Evolutionary conservation across 768 basidiomycete genomes (phyloP).

Genomic region (Clavaria fumosa): DNA sequence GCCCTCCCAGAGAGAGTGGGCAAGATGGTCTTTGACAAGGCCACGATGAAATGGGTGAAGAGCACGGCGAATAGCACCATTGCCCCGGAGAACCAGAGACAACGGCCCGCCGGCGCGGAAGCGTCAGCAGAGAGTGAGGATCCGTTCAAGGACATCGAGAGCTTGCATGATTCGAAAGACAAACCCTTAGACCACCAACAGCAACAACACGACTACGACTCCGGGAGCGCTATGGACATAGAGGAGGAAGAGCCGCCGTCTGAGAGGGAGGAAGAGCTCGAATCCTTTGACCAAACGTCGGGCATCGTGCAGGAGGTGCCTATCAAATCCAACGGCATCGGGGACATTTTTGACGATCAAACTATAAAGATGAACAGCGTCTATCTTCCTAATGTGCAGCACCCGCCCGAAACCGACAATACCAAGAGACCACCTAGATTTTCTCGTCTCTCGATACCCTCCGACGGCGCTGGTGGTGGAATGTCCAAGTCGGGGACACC

Average conservation of each 20-base stretch:
- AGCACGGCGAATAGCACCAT: slow-evolving; percentile 24
- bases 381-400: background rate
- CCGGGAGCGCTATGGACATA: slow-evolving; percentile 7
- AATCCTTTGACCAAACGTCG: slow-evolving; percentile 49
- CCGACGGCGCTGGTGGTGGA: slow-evolving; percentile 4
- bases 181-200: slow-evolving; percentile 11
- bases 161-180: slow-evolving; percentile 42
- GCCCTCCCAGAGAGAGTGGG: slow-evolving; percentile 65
- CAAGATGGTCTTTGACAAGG: slow-evolving; percentile 76
- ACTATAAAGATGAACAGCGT: slow-evolving; percentile 21
- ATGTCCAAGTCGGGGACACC: slow-evolving; percentile 18
- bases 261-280: slow-evolving; percentile 53
- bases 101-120: slow-evolving; percentile 16
- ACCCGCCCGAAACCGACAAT: too few relatives aligned
- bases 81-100: slow-evolving; percentile 14
- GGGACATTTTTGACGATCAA: slow-evolving; percentile 27
- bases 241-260: slow-evolving; percentile 29
- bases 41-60: slow-evolving; percentile 77
- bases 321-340: slow-evolving; percentile 25
- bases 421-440: too few relatives aligned
- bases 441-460: background rate
- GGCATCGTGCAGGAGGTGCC: slow-evolving; percentile 38
- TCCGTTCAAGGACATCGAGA: slow-evolving; percentile 86
- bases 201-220: slow-evolving; percentile 12
- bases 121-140: slow-evolving; percentile 56